phyloP scores from a whole-genome alignment of 805 yeast species.

The Kodamaea sagamina region DNA sequence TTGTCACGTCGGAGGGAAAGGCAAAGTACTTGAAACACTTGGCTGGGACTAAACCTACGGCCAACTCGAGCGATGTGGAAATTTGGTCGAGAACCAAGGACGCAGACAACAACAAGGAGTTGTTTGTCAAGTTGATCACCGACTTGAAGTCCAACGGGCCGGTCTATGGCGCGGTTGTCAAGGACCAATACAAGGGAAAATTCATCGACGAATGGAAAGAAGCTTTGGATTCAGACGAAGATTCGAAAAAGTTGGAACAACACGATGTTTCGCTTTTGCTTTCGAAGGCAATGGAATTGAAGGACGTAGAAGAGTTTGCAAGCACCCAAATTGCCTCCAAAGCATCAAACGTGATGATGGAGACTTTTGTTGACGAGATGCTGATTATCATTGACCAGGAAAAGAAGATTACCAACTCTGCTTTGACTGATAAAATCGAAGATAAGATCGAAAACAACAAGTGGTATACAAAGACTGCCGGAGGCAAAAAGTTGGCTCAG shows the following conservation, averaged over 20 bases:
- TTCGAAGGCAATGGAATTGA: slow-evolving; percentile 61
- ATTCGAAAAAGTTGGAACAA: slow-evolving; percentile 9
- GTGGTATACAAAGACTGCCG: slow-evolving; percentile 56
- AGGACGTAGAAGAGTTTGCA: slow-evolving; percentile 77
- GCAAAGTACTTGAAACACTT: slow-evolving; percentile 74
- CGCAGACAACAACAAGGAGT: slow-evolving; percentile 65
- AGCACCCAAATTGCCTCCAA: slow-evolving; percentile 70
- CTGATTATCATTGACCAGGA: slow-evolving; percentile 86
- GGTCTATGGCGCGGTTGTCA: slow-evolving; percentile 63
- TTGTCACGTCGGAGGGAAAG: slow-evolving; percentile 82
- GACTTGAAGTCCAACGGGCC: slow-evolving; percentile 45
- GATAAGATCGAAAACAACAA: slow-evolving; percentile 74
- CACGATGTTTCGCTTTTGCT: slow-evolving; percentile 43
- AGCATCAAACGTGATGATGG: slow-evolving; percentile 77
- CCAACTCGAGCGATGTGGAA: slow-evolving; percentile 43
- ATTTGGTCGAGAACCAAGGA: slow-evolving; percentile 83
- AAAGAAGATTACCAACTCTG: slow-evolving; percentile 66
- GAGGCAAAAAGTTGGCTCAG: slow-evolving; percentile 55
- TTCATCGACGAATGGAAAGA: slow-evolving; percentile 80
- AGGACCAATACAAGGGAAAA: slow-evolving; percentile 81
- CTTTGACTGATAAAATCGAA: slow-evolving; percentile 75
- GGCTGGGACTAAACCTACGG: slow-evolving; percentile 38
- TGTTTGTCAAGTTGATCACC: slow-evolving; percentile 59
- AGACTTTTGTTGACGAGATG: slow-evolving; percentile 83
- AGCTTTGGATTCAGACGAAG: slow-evolving; percentile 22